Percentiles rank a stretch among this genome's conserved stretches.
These are phyloP conservation scores for Mucor saturninus DNA, from an alignment of 371 early-diverging fungal genomes.

Conservation along the genomic window DNA sequence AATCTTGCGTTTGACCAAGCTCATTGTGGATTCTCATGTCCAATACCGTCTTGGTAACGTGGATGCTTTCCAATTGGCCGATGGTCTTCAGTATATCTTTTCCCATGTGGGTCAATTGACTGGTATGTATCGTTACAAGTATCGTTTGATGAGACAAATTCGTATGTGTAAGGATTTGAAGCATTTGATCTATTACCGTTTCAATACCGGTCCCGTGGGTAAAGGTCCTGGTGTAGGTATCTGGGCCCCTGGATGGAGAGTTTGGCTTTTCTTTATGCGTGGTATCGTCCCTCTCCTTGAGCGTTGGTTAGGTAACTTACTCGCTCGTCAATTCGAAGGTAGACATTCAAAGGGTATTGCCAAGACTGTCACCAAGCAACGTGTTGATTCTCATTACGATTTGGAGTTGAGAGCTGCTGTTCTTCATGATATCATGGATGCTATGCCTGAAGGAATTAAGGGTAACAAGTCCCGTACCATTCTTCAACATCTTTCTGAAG, in stretches of 20 bases:
- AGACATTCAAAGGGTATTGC: slow-evolving; percentile 97
- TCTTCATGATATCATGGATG: slow-evolving; percentile 96
- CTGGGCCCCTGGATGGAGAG: slow-evolving; percentile 99
- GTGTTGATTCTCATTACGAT: slow-evolving; percentile 98
- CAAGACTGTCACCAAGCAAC: slow-evolving; percentile 98
- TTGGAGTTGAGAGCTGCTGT: slow-evolving; percentile 97
- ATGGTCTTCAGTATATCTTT: slow-evolving; percentile 98
- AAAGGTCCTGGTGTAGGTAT: slow-evolving; percentile 98
- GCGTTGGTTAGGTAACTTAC: slow-evolving; percentile 97
- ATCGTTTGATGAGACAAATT: slow-evolving; percentile 97
- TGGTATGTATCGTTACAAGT: slow-evolving; percentile 99
- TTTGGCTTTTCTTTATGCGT: slow-evolving; percentile 99
- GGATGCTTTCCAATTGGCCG: slow-evolving; percentile 96
- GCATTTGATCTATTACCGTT: slow-evolving; percentile 94
- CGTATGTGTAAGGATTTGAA: slow-evolving; percentile 96
- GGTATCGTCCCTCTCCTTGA: slow-evolving; percentile 98
- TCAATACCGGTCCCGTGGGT: slow-evolving; percentile 96
- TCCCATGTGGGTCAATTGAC: slow-evolving; percentile 99
- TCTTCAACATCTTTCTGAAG: slow-evolving; percentile 96
- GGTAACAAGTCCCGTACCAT: slow-evolving; percentile 96
- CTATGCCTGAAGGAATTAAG: slow-evolving; percentile 98
- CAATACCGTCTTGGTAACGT: slow-evolving; percentile 97
- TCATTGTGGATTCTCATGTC: slow-evolving; percentile 96
- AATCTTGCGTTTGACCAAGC: slow-evolving; percentile 96
- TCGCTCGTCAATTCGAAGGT: slow-evolving; percentile 98